These are phyloP conservation scores for Persicaria tinctoria DNA, from an alignment of 148 eudicot species.

Conservation along the genomic window DNA sequence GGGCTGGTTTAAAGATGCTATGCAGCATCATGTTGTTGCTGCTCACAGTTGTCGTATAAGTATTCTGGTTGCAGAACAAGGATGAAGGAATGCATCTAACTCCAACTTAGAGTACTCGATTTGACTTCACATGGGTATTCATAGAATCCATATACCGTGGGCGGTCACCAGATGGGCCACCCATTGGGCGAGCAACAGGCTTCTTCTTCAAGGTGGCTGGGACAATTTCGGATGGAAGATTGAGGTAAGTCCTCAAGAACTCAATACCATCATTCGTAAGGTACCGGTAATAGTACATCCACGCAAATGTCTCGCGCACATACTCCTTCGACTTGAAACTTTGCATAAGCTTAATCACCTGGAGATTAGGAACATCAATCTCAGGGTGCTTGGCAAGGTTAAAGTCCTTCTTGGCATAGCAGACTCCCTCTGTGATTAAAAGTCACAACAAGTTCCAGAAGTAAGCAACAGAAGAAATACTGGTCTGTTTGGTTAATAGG, in stretches of 20 bases:
- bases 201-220: conserved; percentile 91
- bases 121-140: no score
- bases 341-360: conserved; percentile 85
- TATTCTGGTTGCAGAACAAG: no score
- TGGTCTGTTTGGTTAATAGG: background rate
- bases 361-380: conserved; percentile 71
- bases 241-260: conserved; percentile 88
- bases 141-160: conserved; percentile 48
- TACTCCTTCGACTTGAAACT: conserved; percentile 80
- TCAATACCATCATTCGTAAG: conserved; percentile 92
- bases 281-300: conserved; percentile 99
- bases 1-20: conserved; percentile 17
- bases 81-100: no score
- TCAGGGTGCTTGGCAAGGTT: conserved; percentile 81
- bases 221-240: conserved; percentile 87
- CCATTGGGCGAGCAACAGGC: conserved; percentile 77
- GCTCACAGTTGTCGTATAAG: no score
- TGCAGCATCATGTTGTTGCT: conserved; percentile 23
- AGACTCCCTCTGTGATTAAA: conserved; percentile 59
- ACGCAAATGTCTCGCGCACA: conserved; percentile 89
- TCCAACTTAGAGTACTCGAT: no score
- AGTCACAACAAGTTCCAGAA: background rate
- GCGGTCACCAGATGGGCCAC: conserved; percentile 79
- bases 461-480: background rate
- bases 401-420: conserved; percentile 77